Percentiles rank a stretch among this genome's conserved stretches.
Evolutionary conservation across 23 red algal genomes (phyloP).

Genomic region (Agarophyton chilense): DNA sequence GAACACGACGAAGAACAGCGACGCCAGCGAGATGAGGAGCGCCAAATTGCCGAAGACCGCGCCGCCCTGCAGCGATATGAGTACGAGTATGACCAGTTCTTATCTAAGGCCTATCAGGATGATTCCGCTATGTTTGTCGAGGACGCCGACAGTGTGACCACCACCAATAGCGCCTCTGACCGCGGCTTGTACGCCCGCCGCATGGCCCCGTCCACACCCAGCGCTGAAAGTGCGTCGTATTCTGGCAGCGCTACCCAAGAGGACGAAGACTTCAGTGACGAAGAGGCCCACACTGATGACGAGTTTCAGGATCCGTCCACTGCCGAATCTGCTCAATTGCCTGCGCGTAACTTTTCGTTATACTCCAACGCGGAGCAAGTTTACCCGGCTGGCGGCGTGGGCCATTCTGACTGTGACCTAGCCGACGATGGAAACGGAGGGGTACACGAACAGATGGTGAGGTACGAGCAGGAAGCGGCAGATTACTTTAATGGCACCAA

Average conservation of each 20-base stretch:
- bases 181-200: conserved; percentile 28
- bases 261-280: conserved; percentile 58
- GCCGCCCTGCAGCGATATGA: conserved; percentile 51
- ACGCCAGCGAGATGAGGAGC: conserved; percentile 32
- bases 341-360: background rate
- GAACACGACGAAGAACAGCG: background rate
- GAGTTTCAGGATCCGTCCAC: conserved; percentile 55
- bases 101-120: conserved; percentile 66
- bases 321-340: background rate
- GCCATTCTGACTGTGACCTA: background rate
- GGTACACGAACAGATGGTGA: conserved; percentile 34
- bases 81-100: conserved; percentile 57
- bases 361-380: conserved; percentile 13
- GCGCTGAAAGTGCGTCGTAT: background rate
- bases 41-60: conserved; percentile 60
- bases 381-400: background rate
- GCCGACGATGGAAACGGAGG: background rate
- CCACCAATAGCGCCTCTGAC: conserved; percentile 24
- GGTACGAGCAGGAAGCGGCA: conserved; percentile 44
- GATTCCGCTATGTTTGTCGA: conserved; percentile 70
- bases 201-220: conserved; percentile 27
- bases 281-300: conserved; percentile 49
- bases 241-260: conserved; percentile 16
- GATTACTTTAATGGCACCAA: conserved; percentile 48
- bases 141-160: conserved; percentile 55